Base-by-base conservation (phyloP, 805 yeast species). In the Pichia manshurica region DNA sequence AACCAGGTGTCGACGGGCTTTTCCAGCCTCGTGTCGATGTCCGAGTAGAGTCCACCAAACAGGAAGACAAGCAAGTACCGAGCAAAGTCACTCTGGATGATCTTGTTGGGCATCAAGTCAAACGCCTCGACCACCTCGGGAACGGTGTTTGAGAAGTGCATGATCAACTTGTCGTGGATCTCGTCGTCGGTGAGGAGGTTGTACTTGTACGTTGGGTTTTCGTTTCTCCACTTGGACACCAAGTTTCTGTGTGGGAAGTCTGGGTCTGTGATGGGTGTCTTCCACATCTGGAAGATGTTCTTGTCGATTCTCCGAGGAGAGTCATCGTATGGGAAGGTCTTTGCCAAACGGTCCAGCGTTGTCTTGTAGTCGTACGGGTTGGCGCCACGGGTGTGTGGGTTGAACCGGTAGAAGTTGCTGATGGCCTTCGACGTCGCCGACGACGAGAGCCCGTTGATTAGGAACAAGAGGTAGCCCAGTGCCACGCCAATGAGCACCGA, bases 1-100 rank as follows among this genome's bases (percentile, higher is more conserved):
- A 77, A 73, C 85, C 84, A 79, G 44, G 76, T 72, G 7, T 78
- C 77, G 42, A 78, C 71, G 1, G 82, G 82, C 50, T 73, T 79
- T 52, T 74, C 70, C 8, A 80, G 71, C 53, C 65, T 69, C 1
- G 84, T 79, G 58, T 80, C 85, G 34, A 78, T 74, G 58, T 80
- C 85, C 3, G 81, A 72, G 54, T 80, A 80, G 7, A 77, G 74
- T 36, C 85, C 85, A 48, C 85, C 85, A 45, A 69, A 66, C 16
- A 81, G 70, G 51, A 61, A 78, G 21, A 79, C 58, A 17, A 78
- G 69, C 49, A 78, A 64, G 53, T 79, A 79, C 52, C 84, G 65
- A 58, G 80, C 72, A 53, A 79, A 79, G 59, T 79, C 84, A 63
- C 75, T 73, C 51, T 65, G 64, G 49, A 75, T 65, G 39, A 75